phyloP scores from a whole-genome alignment of 2,329 filamentous ascomycete genomes.

The Talaromyces sp. region DNA sequence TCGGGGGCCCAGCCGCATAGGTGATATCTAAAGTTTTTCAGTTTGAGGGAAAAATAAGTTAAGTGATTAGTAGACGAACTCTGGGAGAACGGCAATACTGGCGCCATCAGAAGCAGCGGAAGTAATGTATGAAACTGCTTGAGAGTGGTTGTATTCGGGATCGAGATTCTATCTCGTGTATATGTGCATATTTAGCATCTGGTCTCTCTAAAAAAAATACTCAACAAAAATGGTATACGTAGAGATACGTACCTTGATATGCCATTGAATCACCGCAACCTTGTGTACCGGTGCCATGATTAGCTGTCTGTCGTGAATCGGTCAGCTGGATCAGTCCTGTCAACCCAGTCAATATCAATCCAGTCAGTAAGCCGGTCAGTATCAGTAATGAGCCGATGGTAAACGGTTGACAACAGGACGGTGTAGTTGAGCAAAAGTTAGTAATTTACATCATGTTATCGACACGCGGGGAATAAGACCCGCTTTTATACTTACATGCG shows the following conservation, averaged over 20 bases:
- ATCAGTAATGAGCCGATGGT: too few species aligned
- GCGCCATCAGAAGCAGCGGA: slow-evolving; percentile 44
- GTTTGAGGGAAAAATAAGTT: too few species aligned
- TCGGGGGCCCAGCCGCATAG: slow-evolving; percentile 52
- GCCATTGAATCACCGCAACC: slow-evolving; percentile 34
- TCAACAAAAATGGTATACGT: not conserved
- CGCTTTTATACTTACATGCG: not conserved
- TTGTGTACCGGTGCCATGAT: slow-evolving; percentile 26
- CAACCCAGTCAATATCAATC: not conserved
- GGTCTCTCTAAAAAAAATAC: not conserved
- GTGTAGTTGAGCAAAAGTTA: not conserved
- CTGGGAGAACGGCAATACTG: slow-evolving; percentile 57
- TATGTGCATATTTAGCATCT: not conserved
- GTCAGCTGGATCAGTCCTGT: not conserved
- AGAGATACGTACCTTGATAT: slow-evolving; percentile 26
- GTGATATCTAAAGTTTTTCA: slow-evolving; percentile 40
- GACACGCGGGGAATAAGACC: not conserved
- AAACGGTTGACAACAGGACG: not conserved
- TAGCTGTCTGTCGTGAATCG: not conserved
- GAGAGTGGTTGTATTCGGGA: slow-evolving; percentile 41
- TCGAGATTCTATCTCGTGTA: slow-evolving; percentile 25
- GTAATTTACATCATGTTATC: not conserved
- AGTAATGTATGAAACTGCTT: slow-evolving; percentile 40
- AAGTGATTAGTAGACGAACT: slow-evolving; percentile 28
- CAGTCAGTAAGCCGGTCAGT: not conserved